A percentile compares a stretch with the other conserved stretches of the same genome.
Evolutionary conservation across 2,329 filamentous ascomycete species (phyloP).

Genomic region (Cladophialophora psammophila): DNA sequence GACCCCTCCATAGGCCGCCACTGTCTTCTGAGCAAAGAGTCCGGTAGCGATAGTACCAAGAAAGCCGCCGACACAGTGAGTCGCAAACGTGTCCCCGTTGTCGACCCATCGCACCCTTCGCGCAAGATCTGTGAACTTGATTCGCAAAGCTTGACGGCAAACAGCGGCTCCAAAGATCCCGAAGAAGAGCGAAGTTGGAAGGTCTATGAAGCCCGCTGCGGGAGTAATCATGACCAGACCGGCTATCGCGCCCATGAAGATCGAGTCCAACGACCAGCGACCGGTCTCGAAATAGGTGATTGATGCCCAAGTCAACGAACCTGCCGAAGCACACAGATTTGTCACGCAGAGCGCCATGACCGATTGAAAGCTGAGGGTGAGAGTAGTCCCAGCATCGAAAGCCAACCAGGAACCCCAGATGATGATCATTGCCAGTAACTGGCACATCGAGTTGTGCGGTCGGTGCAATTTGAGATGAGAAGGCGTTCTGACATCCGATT

Average conservation of each 20-base stretch:
- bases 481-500: constrained; percentile 54
- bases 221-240: constrained; percentile 63
- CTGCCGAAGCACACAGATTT: constrained; percentile 58
- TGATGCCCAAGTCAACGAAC: constrained; percentile 56
- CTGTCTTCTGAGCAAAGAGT: constrained; percentile 59
- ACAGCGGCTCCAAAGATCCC: constrained; percentile 57
- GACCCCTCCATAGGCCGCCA: constrained; percentile 60
- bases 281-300: constrained; percentile 55
- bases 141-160: constrained; percentile 60
- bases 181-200: constrained; percentile 58
- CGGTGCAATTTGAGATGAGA: constrained; percentile 54
- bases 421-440: constrained; percentile 57
- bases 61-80: constrained; percentile 61
- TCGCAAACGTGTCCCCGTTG: constrained; percentile 64
- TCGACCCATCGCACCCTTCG: constrained; percentile 60
- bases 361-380: constrained; percentile 59
- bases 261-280: constrained; percentile 58
- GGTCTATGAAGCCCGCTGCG: constrained; percentile 58
- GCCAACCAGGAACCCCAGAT: constrained; percentile 62
- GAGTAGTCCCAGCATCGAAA: constrained; percentile 59
- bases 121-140: constrained; percentile 61
- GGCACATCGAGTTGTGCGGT: constrained; percentile 58
- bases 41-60: constrained; percentile 60
- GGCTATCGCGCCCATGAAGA: constrained; percentile 62
- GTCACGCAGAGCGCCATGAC: constrained; percentile 60